Base-by-base conservation (phyloP, 805 yeast genomes). In the Metschnikowia kunwiensis region DNA sequence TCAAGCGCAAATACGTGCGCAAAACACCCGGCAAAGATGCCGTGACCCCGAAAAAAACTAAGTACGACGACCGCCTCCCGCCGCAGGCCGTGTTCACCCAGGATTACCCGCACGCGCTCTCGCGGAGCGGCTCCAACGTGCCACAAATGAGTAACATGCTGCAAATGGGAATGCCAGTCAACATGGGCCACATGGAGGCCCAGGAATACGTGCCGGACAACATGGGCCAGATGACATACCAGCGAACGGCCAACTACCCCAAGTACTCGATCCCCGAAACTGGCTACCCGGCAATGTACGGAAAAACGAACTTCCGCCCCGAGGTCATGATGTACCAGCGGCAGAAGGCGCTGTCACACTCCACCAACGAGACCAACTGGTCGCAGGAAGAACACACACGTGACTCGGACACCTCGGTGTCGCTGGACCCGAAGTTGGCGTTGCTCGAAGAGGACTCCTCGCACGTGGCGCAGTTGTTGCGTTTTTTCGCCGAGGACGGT, bases 41-140 rank as follows among this genome's bases (percentile, higher is more conserved):
- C 47, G 94, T 85, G 4, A 65, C 50, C 17, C 47, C 49, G 66
- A 77, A 53, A 77, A 84, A 45, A 55, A 68, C 21, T 35, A 60
- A 57, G 40, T 42, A 47, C 12, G 65, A 54, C 6, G 48, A 40
- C 30, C 31, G 37, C 14, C 35, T 43, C 9, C 50, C 51, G 13
- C 51, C 51, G 9, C 53, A 38, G 32, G 51, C 47, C 14, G 44
- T 49, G 18, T 53, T 44, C 39, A 47, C 45, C 6, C 58, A 44
- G 26, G 53, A 51, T 6, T 46, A 49, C 16, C 44, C 43, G 35
- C 36, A 39, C 9, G 13, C 28, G 29, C 37, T 9, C 21, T 21
- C 33, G 7, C 27, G 38, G 14, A 20, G 24, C 9, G 12, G 15
- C 24, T 29, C 34, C 8, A 21, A 20, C n/a, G 17, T 29, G 9